Evolutionary conservation across 805 yeast genomes (phyloP), one percentile per base, ranked within the genome.

Genomic region (Lipomyces orientalis): DNA sequence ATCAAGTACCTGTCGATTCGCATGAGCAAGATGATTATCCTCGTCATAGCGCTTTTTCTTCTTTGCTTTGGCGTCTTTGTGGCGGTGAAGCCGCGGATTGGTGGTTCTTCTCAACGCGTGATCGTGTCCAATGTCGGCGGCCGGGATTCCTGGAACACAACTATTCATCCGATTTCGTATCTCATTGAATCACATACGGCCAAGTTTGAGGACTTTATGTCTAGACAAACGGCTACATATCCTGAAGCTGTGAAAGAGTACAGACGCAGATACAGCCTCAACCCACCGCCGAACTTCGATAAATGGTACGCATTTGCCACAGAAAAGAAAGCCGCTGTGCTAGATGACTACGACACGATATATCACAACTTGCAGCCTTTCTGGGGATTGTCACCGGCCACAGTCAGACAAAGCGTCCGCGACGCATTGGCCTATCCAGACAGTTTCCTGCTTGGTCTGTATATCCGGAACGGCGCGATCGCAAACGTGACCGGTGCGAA

Each of bases 221-320:
- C 58, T 3, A 43, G 64, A 7, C 73, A 69, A 37, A 59, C 73
- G 12, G 39, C 58, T 10, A 71, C 74, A 14, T 69, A 72, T 54
- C 71, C 73, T 16, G 73, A 72, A 43, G 70, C 67, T 2, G 69
- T 67, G 8, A 60, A 59, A 22, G 71, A 64, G 39, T 73, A 73
- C 57, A 37, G 56, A 14, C 31, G 68, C 25, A 62, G 69, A 31
- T 65, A 71, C 46, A 54, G 51, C n/a, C 37, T 70, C 49, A 66
- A 64, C 49, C 75, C 75, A 22, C 75, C 75, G 16, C 75, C 75
- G 12, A 68, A 72, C 34, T 73, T 73, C 51, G 74, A 73, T 54
- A 66, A 65, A 33, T 73, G 75, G 75, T 70, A 66, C 51, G 65
- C 70, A n/a, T 71, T 57, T 39, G 73, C 75, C 10, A 58, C 61